Conservation (phyloP, 768 basidiomycete species). For the Boletus insuetus region DNA sequence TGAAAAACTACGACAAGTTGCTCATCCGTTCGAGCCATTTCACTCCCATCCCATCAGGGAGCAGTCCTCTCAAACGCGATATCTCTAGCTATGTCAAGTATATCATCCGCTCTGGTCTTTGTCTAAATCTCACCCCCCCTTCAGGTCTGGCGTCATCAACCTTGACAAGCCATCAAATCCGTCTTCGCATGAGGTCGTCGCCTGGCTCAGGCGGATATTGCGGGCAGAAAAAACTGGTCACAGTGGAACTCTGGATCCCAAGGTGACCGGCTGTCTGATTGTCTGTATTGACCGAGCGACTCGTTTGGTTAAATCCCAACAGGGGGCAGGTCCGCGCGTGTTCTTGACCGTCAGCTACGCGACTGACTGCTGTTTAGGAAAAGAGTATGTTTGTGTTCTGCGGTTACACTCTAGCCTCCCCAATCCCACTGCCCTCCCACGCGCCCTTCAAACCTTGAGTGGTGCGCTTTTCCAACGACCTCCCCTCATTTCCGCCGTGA, state of each 20-base stretch:
- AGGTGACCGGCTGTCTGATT: conserved; percentile 97
- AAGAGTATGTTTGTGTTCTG: conserved; percentile 97
- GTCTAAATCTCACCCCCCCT: background rate
- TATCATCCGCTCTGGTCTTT: conserved; percentile 4
- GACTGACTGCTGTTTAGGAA: conserved; percentile 49
- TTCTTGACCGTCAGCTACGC: background rate
- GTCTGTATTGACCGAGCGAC: conserved; percentile 99
- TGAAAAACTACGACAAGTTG: conserved; percentile 99
- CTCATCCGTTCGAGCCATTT: conserved; percentile 95
- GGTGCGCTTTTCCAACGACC: conserved; percentile 99
- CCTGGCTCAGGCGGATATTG: conserved; percentile 96
- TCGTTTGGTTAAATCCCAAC: conserved; percentile 95
- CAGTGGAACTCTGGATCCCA: conserved; percentile 97
- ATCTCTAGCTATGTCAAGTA: conserved; percentile 89
- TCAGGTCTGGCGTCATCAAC: conserved; percentile 96
- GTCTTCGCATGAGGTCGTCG: conserved; percentile 98
- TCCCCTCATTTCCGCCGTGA: conserved; percentile 97
- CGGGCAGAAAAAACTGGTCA: conserved; percentile 98
- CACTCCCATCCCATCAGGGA: conserved; percentile 94
- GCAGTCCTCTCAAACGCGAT: conserved; percentile 93
- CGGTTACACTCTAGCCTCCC: conserved; percentile 84
- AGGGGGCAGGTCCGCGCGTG: conserved; percentile 80
- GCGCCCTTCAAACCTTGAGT: conserved; percentile 93
- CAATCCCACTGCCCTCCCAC: conserved; percentile 81
- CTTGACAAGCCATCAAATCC: conserved; percentile 99